Base-by-base conservation (phyloP, 176 grass and related monocot species). In the Zoysia japonica region DNA sequence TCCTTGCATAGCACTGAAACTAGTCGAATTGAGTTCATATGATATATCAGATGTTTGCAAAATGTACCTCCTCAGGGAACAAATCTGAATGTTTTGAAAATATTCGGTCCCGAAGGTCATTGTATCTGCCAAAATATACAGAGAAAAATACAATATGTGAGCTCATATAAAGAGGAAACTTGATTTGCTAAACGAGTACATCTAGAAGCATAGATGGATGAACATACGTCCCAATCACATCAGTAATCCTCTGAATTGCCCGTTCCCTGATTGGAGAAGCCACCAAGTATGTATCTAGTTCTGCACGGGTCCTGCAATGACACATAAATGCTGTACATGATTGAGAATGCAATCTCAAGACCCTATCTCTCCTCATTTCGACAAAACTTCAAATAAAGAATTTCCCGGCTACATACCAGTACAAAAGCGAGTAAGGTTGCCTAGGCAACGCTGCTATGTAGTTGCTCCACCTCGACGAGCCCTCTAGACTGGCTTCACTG, bases 371-470 rank as follows among this genome's bases (percentile, higher is more conserved):
- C 45, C 56, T 65, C 47, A 65, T 14, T 78, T 17, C 13, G 41
- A 35, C 14, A 56, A 52, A 60, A 37, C 8, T 7, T 6, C 44
- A 57, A 72, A 19, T 40, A 74, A 43, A 46, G 28, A 28, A 53
- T 74, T 16, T 37, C 53, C 28, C 12, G 48, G 81, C 61, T 64
- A 77, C 92, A 94, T 94, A 94, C 96, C 96, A 94, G 75, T 94
- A 99, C 61, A 98, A 77, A 82, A 98, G 92, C 11, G 96, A 98
- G 88, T 93, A 95, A 74, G 96, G 96, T 51, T 98, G 96, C 78
- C 96, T 88, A 37, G 96, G 96, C 81, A 98, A 84, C 13, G 92
- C 96, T 46, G 90, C 78, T 52, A 99, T 95, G 74, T 99, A 93
- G 85, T 67, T 99, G 67, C 78, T 93, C 96, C 96, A 99, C 81